phyloP scores from a whole-genome alignment of 208 protist genomes.

The Entamoeba histolytica region DNA sequence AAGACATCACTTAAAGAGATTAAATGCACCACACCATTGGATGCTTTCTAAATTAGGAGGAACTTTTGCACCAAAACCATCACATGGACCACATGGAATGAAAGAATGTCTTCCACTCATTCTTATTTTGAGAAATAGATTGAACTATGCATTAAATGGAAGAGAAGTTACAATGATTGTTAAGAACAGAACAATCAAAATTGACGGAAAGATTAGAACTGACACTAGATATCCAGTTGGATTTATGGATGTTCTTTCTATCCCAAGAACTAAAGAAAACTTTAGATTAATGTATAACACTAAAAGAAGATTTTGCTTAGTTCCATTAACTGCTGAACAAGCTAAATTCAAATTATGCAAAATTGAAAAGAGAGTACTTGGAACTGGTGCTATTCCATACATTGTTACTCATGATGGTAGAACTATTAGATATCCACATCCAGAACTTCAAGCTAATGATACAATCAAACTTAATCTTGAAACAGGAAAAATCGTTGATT shows the following conservation, averaged over 20 bases:
- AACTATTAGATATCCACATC: conserved; percentile 93
- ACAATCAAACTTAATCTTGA: conserved; percentile 83
- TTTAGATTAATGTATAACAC: conserved; percentile 94
- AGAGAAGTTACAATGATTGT: conserved; percentile 81
- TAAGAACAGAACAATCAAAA: conserved; percentile 66
- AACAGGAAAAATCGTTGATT: conserved; percentile 64
- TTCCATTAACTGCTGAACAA: conserved; percentile 74
- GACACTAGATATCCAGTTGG: too few species aligned
- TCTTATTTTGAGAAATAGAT: conserved; percentile 65
- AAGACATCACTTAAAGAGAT: conserved; percentile 85
- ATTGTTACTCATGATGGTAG: conserved; percentile 90
- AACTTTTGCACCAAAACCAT: conserved; percentile 73
- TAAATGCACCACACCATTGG: conserved; percentile 92
- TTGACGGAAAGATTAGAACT: too few species aligned
- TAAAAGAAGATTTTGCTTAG: conserved; percentile 86
- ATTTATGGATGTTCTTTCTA: too few species aligned
- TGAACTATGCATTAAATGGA: conserved; percentile 89
- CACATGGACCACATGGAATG: conserved; percentile 85
- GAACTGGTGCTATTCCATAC: conserved; percentile 70
- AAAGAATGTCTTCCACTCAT: conserved; percentile 66
- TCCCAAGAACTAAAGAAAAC: conserved; percentile 83
- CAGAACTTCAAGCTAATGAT: conserved; percentile 72
- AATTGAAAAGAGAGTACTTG: conserved; percentile 61
- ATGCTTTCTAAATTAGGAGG: conserved; percentile 96
- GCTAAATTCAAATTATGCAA: conserved; percentile 78